These are phyloP conservation scores for Neurospora crassa DNA, from an alignment of 2,329 filamentous ascomycete species.

Conservation along the genomic window DNA sequence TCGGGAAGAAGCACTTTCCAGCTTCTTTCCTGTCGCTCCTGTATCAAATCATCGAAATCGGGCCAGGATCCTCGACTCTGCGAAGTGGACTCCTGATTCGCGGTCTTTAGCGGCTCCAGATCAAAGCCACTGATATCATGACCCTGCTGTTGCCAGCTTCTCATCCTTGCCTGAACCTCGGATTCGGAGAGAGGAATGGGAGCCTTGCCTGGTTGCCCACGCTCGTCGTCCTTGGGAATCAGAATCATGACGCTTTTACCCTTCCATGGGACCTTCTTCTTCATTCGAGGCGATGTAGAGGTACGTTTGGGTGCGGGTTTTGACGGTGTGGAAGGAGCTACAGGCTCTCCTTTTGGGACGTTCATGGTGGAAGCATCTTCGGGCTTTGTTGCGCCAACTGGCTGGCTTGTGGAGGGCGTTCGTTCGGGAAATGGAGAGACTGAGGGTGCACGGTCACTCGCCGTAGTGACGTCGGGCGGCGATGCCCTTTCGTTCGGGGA, in stretches of 20 bases:
- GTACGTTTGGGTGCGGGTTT: constrained; percentile 27
- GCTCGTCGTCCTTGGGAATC: constrained; percentile 57
- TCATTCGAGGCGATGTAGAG: constrained; percentile 42
- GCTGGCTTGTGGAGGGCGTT: constrained; percentile 6
- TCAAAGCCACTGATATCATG: constrained; percentile 63
- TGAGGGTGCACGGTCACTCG: constrained; percentile 8
- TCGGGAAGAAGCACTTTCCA: constrained; percentile 62
- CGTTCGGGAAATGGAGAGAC: constrained; percentile 3
- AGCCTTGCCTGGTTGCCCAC: constrained; percentile 46
- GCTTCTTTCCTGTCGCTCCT: constrained; percentile 42
- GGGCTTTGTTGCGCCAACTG: constrained; percentile 24
- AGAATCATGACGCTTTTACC: constrained; percentile 66
- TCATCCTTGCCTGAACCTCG: constrained; percentile 53
- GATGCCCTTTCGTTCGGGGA: constrained; percentile 15
- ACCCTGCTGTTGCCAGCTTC: constrained; percentile 58
- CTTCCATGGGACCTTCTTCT: constrained; percentile 66
- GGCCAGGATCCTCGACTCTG: constrained; percentile 66
- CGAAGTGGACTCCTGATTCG: constrained; percentile 20
- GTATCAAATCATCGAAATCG: constrained; percentile 44
- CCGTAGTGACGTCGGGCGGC: constrained; percentile 5
- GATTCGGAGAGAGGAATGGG: constrained; percentile 44
- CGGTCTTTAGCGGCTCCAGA: constrained; percentile 35
- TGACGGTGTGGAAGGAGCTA: constrained; percentile 18
- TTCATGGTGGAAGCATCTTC: constrained; percentile 23
- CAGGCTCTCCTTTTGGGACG: constrained; percentile 11